Evolutionary conservation across 805 yeast species (phyloP).

Genomic region (Kregervanrija fluxuum): DNA sequence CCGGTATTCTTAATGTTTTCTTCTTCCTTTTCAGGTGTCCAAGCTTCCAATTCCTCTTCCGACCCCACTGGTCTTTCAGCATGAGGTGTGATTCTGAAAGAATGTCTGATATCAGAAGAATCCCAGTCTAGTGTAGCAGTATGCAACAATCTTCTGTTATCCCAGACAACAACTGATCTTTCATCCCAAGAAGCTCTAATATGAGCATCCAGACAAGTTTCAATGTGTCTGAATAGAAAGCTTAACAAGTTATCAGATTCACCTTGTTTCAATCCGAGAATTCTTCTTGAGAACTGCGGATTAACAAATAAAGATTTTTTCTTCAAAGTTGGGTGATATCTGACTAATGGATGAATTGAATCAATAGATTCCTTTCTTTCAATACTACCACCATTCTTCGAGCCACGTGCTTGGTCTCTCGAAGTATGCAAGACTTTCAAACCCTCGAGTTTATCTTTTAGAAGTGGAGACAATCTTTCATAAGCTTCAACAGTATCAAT

Average conservation of each 20-base stretch:
- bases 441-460: slow-evolving; percentile 51
- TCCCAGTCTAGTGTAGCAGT: slow-evolving; percentile 67
- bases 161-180: slow-evolving; percentile 67
- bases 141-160: slow-evolving; percentile 63
- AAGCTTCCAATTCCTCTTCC: slow-evolving; percentile 21
- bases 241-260: slow-evolving; percentile 56
- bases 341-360: slow-evolving; percentile 58
- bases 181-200: slow-evolving; percentile 66
- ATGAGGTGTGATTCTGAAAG: slow-evolving; percentile 62
- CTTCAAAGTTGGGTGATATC: slow-evolving; percentile 65
- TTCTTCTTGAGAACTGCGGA: slow-evolving; percentile 54
- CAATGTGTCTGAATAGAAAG: slow-evolving; percentile 45
- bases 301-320: slow-evolving; percentile 51
- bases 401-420: slow-evolving; percentile 56
- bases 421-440: slow-evolving; percentile 67
- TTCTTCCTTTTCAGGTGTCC: slow-evolving; percentile 22
- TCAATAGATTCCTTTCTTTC: slow-evolving; percentile 58
- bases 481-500: slow-evolving; percentile 68
- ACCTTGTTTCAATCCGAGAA: slow-evolving; percentile 63
- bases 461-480: slow-evolving; percentile 58
- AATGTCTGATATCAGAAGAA: slow-evolving; percentile 57
- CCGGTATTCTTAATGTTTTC: slow-evolving; percentile 9
- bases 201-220: slow-evolving; percentile 49
- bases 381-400: slow-evolving; percentile 48
- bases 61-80: slow-evolving; percentile 53